A percentile compares a stretch with the other conserved stretches of the same genome.
These are phyloP conservation scores for Pleurotus ostreatus DNA, from an alignment of 768 basidiomycete species.

Conservation along the genomic window DNA sequence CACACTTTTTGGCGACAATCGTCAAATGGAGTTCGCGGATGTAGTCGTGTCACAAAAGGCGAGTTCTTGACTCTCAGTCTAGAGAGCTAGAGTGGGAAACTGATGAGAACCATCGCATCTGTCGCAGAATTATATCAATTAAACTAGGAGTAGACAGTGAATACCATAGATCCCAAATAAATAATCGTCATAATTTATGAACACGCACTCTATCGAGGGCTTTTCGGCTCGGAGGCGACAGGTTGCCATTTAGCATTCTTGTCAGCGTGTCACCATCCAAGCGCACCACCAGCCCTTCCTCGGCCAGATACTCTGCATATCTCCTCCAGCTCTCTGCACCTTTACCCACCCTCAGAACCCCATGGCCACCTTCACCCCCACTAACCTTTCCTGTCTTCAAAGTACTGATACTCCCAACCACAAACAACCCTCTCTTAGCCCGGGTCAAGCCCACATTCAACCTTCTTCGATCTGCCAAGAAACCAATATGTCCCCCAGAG, in stretches of 20 bases:
- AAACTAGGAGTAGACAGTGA: too few relatives aligned
- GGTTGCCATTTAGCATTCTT: conserved; percentile 37
- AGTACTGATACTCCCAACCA: conserved; percentile 71
- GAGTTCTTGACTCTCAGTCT: too few relatives aligned
- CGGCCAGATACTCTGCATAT: conserved; percentile 53
- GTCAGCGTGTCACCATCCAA: conserved; percentile 40
- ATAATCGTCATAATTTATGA: not conserved
- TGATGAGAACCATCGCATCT: too few relatives aligned
- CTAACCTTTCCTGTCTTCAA: conserved; percentile 44
- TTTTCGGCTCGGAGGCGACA: conserved; percentile 7
- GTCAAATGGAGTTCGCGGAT: too few relatives aligned
- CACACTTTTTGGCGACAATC: too few relatives aligned
- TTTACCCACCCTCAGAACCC: conserved; percentile 25
- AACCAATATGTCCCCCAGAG: conserved; percentile 72
- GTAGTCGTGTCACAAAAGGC: too few relatives aligned
- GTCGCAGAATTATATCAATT: too few relatives aligned
- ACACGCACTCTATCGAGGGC: not conserved
- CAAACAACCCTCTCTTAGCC: conserved; percentile 80
- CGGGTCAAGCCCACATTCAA: conserved; percentile 91
- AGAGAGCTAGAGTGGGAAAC: too few relatives aligned
- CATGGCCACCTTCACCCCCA: conserved; percentile 14
- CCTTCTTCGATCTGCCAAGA: conserved; percentile 80
- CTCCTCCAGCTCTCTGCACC: conserved; percentile 57
- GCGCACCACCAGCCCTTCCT: conserved; percentile 47
- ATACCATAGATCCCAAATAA: not conserved